A percentile compares a stretch with the other conserved stretches of the same genome.
Conservation (phyloP, 2,329 filamentous ascomycete genomes). For the Myriosclerotinia curreyana region DNA sequence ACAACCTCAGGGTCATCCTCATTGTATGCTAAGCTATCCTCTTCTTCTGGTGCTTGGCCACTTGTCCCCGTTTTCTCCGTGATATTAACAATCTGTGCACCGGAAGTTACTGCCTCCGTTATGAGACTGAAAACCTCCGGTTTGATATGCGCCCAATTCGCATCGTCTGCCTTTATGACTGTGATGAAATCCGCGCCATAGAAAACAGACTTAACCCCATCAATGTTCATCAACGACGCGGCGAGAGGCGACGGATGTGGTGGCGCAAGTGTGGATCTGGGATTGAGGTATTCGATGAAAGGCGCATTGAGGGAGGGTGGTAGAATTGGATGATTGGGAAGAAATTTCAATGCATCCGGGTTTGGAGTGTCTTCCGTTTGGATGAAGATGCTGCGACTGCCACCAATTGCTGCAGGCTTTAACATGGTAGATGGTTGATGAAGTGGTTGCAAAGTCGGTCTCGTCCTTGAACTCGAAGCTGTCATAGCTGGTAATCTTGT, state of each 20-base stretch:
- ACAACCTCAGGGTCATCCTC: conserved; percentile 93
- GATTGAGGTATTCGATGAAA: conserved; percentile 88
- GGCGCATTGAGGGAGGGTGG: conserved; percentile 69
- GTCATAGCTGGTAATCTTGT: conserved; percentile 47
- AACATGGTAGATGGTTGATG: conserved; percentile 43
- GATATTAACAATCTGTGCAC: conserved; percentile 74
- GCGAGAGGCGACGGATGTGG: conserved; percentile 90
- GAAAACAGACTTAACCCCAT: conserved; percentile 92
- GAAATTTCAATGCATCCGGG: conserved; percentile 92
- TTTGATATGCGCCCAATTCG: conserved; percentile 91
- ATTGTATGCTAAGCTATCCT: conserved; percentile 76
- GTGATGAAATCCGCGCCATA: conserved; percentile 97
- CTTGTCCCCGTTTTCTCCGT: conserved; percentile 56
- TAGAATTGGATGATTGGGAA: conserved; percentile 83
- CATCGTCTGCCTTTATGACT: conserved; percentile 83
- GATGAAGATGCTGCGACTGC: conserved; percentile 83
- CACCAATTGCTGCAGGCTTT: conserved; percentile 40
- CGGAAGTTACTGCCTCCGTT: conserved; percentile 84
- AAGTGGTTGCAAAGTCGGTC: conserved; percentile 45
- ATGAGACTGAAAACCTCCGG: conserved; percentile 95
- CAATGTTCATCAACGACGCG: conserved; percentile 84
- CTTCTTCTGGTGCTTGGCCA: conserved; percentile 48
- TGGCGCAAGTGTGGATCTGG: conserved; percentile 81
- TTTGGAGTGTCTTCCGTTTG: conserved; percentile 96
- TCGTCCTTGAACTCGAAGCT: conserved; percentile 45